phyloP scores from a whole-genome alignment of 2,329 filamentous ascomycete species.

The Calonectria pseudoreteaudii region DNA sequence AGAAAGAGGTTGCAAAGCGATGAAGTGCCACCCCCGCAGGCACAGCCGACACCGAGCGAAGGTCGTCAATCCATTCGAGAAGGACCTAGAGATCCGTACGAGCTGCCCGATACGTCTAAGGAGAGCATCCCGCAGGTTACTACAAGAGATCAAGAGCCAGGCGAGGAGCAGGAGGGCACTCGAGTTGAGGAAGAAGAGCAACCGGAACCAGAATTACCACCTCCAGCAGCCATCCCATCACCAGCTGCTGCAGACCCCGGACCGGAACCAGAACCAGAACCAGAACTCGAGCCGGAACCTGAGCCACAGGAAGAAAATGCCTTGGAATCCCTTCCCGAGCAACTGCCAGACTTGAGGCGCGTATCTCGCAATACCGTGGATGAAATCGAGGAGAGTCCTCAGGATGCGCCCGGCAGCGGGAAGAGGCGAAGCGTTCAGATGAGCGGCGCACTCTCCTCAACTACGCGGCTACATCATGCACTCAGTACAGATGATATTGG shows the following conservation, averaged over 20 bases:
- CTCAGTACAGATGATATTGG: slow-evolving; percentile 47
- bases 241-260: not conserved
- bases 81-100: slow-evolving; percentile 41
- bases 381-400: slow-evolving; percentile 59
- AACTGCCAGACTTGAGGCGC: slow-evolving; percentile 15
- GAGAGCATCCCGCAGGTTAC: slow-evolving; percentile 37
- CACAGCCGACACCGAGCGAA: slow-evolving; percentile 13
- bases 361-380: slow-evolving; percentile 31
- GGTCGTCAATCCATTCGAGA: slow-evolving; percentile 35
- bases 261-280: not conserved
- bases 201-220: not conserved
- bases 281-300: not conserved
- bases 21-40: slow-evolving; percentile 24
- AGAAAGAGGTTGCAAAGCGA: slow-evolving; percentile 52
- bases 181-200: slow-evolving; percentile 11
- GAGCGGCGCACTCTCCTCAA: slow-evolving; percentile 52
- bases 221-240: slow-evolving; percentile 27
- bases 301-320: slow-evolving; percentile 33
- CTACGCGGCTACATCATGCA: slow-evolving; percentile 56
- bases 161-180: slow-evolving; percentile 9
- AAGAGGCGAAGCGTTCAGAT: slow-evolving; percentile 56
- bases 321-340: slow-evolving; percentile 33
- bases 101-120: slow-evolving; percentile 46
- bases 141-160: slow-evolving; percentile 17
- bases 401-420: slow-evolving; percentile 67